These are phyloP conservation scores for Alloteropsis angusta DNA, from an alignment of 202 grass and related monocot genomes.

Conservation along the genomic window DNA sequence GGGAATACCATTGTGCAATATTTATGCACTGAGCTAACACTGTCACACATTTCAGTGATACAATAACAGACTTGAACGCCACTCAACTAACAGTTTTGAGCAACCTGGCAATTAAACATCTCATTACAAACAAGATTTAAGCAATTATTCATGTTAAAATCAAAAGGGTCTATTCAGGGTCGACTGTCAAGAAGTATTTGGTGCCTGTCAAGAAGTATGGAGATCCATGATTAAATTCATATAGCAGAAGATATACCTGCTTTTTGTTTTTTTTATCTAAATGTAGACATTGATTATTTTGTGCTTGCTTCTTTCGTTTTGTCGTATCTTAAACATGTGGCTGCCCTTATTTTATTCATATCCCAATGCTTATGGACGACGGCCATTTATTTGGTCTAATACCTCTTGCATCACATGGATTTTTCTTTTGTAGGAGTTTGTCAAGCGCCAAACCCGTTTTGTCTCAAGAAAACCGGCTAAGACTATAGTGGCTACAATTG, in stretches of 20 bases:
- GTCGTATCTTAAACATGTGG: neutral
- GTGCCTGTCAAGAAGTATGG: neutral
- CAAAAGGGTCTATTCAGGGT: too few species aligned
- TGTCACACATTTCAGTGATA: neutral
- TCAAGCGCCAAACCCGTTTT: conserved; percentile 89
- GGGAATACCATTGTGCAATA: neutral
- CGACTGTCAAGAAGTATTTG: neutral
- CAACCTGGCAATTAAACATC: neutral
- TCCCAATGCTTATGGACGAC: neutral
- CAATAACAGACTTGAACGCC: neutral
- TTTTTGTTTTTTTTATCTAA: neutral
- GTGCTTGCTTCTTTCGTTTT: conserved; percentile 1
- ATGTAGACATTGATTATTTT: neutral
- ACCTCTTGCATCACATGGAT: neutral
- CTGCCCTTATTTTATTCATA: neutral
- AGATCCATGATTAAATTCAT: neutral
- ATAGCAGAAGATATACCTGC: neutral
- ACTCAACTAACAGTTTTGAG: neutral
- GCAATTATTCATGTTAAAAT: neutral
- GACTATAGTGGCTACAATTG: conserved; percentile 64
- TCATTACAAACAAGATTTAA: neutral
- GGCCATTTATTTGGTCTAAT: neutral
- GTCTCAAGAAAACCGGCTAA: conserved; percentile 76
- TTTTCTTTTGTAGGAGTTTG: conserved; percentile 54
- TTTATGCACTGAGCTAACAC: neutral